These are phyloP conservation scores for Xylariales sp. DNA, from an alignment of 2,329 filamentous ascomycete genomes.

Conservation along the genomic window DNA sequence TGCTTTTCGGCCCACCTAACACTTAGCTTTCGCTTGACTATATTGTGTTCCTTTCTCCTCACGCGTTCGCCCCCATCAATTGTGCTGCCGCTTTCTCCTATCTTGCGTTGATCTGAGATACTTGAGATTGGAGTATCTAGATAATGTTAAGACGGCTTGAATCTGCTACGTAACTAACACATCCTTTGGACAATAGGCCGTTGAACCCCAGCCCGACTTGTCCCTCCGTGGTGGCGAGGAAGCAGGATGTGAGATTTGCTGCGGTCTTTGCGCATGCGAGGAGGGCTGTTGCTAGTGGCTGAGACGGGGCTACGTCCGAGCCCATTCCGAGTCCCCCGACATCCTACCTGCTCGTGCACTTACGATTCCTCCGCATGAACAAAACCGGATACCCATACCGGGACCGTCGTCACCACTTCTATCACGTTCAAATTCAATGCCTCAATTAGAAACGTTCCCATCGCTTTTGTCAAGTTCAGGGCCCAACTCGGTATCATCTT, in stretches of 20 bases:
- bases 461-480: too few relatives aligned
- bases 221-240: constrained; percentile 59
- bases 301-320: neutral
- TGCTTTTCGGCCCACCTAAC: neutral
- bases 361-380: too few relatives aligned
- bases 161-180: constrained; percentile 15
- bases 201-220: constrained; percentile 58
- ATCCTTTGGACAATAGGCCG: constrained; percentile 42
- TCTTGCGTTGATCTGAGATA: neutral
- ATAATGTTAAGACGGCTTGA: neutral
- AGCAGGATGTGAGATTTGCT: constrained; percentile 60
- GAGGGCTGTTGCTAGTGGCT: constrained; percentile 56
- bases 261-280: constrained; percentile 58
- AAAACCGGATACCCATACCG: too few relatives aligned
- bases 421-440: too few relatives aligned
- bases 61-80: neutral
- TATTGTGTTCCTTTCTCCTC: neutral
- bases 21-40: neutral
- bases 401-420: too few relatives aligned
- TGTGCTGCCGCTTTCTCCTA: neutral
- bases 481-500: too few relatives aligned
- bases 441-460: too few relatives aligned
- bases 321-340: neutral
- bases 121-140: neutral
- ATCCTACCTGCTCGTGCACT: neutral